These are phyloP conservation scores for Tolypocladium ophioglossoides DNA, from an alignment of 2,329 filamentous ascomycete genomes.

Conservation along the genomic window DNA sequence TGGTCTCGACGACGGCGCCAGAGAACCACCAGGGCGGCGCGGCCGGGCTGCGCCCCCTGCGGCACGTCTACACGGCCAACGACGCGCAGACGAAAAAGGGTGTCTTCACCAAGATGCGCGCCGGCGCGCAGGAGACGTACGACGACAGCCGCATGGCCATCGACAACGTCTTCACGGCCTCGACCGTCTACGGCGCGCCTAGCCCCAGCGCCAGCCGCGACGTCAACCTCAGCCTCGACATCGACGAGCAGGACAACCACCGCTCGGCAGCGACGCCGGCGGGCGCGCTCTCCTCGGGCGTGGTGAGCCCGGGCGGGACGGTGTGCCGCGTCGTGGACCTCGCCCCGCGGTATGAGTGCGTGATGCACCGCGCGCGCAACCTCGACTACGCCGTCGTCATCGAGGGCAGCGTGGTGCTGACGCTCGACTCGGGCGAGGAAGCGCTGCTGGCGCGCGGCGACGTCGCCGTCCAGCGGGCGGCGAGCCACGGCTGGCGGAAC, in stretches of 20 bases:
- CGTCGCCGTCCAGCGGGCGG: constrained; percentile 43
- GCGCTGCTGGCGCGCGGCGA: constrained; percentile 37
- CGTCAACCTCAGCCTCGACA: constrained; percentile 20
- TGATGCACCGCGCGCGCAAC: constrained; percentile 41
- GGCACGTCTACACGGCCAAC: constrained; percentile 4
- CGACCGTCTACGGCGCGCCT: constrained; percentile 18
- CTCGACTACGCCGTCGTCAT: constrained; percentile 45
- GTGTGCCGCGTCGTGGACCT: constrained; percentile 39
- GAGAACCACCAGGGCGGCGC: not conserved
- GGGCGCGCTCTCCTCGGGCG: constrained; percentile 16
- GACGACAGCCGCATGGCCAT: constrained; percentile 24
- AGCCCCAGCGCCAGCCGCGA: constrained; percentile 25
- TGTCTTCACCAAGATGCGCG: constrained; percentile 8
- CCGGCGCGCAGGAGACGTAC: constrained; percentile 11
- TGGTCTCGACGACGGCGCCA: not conserved
- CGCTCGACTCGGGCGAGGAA: constrained; percentile 39
- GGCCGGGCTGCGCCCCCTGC: not conserved
- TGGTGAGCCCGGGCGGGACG: constrained; percentile 24
- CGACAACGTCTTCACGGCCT: constrained; percentile 31
- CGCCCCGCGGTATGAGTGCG: constrained; percentile 24
- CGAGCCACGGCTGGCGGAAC: constrained; percentile 45
- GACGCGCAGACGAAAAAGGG: constrained; percentile 3
- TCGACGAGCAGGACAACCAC: not conserved
- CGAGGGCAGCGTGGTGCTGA: constrained; percentile 40
- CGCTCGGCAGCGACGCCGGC: constrained; percentile 16